Base-by-base conservation (phyloP, 2,329 filamentous ascomycete species). In the Domatiomyces catenatus region DNA sequence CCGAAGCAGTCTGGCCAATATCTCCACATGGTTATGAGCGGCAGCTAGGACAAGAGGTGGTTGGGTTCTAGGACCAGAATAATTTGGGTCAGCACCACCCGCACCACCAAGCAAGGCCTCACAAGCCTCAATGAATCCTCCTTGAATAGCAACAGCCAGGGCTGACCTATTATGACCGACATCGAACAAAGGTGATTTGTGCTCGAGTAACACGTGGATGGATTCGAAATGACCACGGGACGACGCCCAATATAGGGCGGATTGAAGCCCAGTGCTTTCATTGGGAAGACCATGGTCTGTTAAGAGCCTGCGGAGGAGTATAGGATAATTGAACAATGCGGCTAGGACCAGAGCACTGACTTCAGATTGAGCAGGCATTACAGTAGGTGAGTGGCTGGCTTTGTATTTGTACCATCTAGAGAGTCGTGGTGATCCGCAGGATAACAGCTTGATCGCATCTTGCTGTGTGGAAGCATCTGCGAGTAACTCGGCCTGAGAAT, bases 171-270 rank as follows among this genome's bases (percentile, higher is more conserved):
- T 20, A 45, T 18, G 19, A 24, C 26, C 43, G 32, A 45, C 42
- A 44, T 47, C 32, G n/a, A 44, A 26, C 32, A 45, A 22, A 32
- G 48, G 44, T 22, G 28, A 26, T 28, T 42, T 46, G 28, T 51
- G 15, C 28, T 53, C 48, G 39, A 53, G 46, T 51, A 53, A 51
- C 17, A 53, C 20, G 24, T 39, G 44, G 18, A 53, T 44, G 32
- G 44, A 47, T 8, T 48, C n/a, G 28, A 45, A 8, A 45, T 48
- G 43, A 36, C 44, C 51, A 8, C 49, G 43, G 18, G 50, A 51
- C 42, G 46, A 45, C 22, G 52, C 52, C 52, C 52, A 54, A 49
- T 45, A 54, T n/a, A 52, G 42, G 19, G 50, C 52, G 28, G 32
- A 24, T 45, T 48, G 43, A 48, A 54, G 50, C 18, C 42, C 18